Base-by-base conservation (phyloP, 2,329 filamentous ascomycete species). In the Cladophialophora carrionii region DNA sequence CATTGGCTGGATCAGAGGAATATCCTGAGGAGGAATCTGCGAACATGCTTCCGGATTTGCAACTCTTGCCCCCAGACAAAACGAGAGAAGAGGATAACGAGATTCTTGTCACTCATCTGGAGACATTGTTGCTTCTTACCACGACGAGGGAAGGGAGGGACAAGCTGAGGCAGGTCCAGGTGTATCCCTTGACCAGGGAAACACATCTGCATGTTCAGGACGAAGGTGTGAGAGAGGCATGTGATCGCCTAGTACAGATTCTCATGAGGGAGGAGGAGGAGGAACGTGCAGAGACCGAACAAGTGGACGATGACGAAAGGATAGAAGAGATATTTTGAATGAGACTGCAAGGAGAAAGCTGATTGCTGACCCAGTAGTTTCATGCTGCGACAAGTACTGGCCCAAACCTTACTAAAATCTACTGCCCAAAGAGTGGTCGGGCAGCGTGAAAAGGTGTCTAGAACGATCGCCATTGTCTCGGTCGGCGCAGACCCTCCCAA, bases 171-270 rank as follows among this genome's bases (percentile, higher is more conserved):
- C 80, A 84, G 20, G 82, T 94, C 53, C 91, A 92, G 72, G 90
- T 96, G 0, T 99, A 99, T 76, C 91, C 93, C 0, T 88, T 98
- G 54, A 82, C 98, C 22, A 84, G 95, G 58, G 95, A 98, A 77
- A 89, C 90, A 34, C 95, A 99, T 81, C 73, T 89, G 68, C 85
- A 88, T 24, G 87, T 92, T 4, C 83, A 92, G 24, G 83, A 96
- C 73, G 92, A 96, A 53, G 88, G 83, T 17, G 91, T 98, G 2
- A 84, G 85, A 70, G 93, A 96, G 71, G 90, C 88, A 0, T 96
- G 91, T 73, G 95, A 98, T 76, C 84, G 95, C 63, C 75, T 98
- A 59, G 95, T 99, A 54, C 92, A 99, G 75, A 87, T 96, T 6
- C 76, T 96, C 66, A 92, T 92, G 87, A 83, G 91, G 62, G 91